Evolutionary conservation across 2,329 filamentous ascomycete genomes (phyloP).

Genomic region (Colletotrichum scovillei): DNA sequence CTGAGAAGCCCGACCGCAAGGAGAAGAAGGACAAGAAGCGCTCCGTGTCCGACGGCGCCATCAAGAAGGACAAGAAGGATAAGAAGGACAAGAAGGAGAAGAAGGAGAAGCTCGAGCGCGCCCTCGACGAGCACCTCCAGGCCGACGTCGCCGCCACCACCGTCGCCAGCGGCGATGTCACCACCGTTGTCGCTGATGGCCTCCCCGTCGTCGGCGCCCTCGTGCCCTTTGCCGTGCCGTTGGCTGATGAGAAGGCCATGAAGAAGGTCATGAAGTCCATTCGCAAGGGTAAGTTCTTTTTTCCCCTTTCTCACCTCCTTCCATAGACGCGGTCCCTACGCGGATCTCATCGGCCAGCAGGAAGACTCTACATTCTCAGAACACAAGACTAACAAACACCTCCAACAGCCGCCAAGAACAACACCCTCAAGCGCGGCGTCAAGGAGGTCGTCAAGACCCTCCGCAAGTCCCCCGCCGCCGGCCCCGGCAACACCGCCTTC

Average conservation of each 20-base stretch:
- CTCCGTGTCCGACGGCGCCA: conserved; percentile 40
- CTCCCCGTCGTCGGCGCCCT: conserved; percentile 67
- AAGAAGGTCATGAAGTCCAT: conserved; percentile 71
- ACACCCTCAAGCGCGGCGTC: conserved; percentile 95
- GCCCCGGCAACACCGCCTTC: conserved; percentile 71
- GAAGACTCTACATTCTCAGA: background rate
- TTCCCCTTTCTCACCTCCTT: too few relatives aligned
- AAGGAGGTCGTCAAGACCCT: conserved; percentile 99
- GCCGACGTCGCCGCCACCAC: conserved; percentile 61
- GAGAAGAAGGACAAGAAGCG: conserved; percentile 48
- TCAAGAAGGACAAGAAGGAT: conserved; percentile 61
- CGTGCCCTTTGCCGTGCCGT: conserved; percentile 85
- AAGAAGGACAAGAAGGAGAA: conserved; percentile 71
- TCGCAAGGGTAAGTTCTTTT: conserved; percentile 61
- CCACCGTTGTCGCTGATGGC: conserved; percentile 44
- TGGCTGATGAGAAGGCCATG: conserved; percentile 81
- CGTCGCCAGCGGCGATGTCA: conserved; percentile 50
- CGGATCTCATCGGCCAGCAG: too few relatives aligned
- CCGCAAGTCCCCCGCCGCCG: conserved; percentile 84
- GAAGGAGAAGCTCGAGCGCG: conserved; percentile 73
- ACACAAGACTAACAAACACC: conserved; percentile 27
- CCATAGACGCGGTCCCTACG: background rate
- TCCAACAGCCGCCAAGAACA: conserved; percentile 85
- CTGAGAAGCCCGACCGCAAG: conserved; percentile 62
- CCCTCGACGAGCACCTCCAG: conserved; percentile 74